Evolutionary conservation across 805 yeast genomes (phyloP), one percentile per base, ranked within the genome.

Genomic region (Hanseniaspora lindneri): DNA sequence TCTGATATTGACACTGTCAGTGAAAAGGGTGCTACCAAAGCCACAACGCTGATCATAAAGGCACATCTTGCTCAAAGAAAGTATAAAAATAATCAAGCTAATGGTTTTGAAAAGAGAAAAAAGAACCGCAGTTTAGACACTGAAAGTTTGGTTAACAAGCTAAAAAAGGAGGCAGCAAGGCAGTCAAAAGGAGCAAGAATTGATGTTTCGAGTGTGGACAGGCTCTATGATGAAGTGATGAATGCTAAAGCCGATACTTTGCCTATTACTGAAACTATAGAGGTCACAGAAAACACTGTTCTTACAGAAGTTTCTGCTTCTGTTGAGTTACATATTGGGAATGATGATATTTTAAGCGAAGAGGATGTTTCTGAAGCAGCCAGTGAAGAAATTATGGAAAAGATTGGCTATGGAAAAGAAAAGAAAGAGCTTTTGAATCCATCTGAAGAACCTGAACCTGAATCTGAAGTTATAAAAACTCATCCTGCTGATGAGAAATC

Each of bases 151-250:
- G 30, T 43, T 17, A 35, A 23, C 2, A 37, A 43, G 16, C 19
- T 43, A 17, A 43, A 21, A 21, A 43, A 35, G 29, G 39, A 43
- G 14, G 47, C 47, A 27, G 29, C 21, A 19, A 43, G 34, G 19
- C 47, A 43, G 11, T 35, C 47, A 3, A 37, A 28, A 28, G 29
- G 37, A 8, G 14, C 41, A 7, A 43, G 28, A 10, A 35, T 35
- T 4, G 19, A 43, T 43, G 4, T 43, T 2, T 28, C 28, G 24
- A 20, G 14, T 10, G 40, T 36, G 8, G 47, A 43, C 21, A 43
- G 28, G 20, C 7, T 20, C 14, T 19, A 13, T 20, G n/a, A 28
- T 1, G 34, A 43, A 58, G 55, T 11, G 51, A 53, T 2, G 29
- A 27, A n/a, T n/a, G n/a, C n/a, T n/a, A n/a, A n/a, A n/a, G n/a